Conservation (phyloP, 2,329 filamentous ascomycete species). For the Fusarium algeriense region DNA sequence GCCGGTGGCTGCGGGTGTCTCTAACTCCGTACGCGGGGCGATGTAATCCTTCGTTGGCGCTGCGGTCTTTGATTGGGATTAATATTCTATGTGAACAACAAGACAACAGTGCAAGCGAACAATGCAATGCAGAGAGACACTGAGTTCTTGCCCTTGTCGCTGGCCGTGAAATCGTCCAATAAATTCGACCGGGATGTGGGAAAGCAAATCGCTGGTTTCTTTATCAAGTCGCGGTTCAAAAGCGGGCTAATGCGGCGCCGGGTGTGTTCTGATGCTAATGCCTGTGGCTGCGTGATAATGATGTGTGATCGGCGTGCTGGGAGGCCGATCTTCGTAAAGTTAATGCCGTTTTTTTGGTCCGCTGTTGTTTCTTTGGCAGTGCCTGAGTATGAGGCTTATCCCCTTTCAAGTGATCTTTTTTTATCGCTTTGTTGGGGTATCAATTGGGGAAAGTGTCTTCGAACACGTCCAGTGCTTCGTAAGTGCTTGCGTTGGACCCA, state of each 20-base stretch:
- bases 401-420: constrained; percentile 42
- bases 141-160: constrained; percentile 42
- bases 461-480: constrained; percentile 16
- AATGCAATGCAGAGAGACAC: constrained; percentile 30
- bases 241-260: constrained; percentile 18
- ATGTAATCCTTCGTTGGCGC: constrained; percentile 27
- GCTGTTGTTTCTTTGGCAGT: constrained; percentile 16
- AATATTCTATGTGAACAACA: constrained; percentile 20
- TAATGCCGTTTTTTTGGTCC: constrained; percentile 16
- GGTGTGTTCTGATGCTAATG: constrained; percentile 20
- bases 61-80: constrained; percentile 22
- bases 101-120: constrained; percentile 33
- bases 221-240: constrained; percentile 20
- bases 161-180: constrained; percentile 39
- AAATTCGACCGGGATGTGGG: constrained; percentile 23
- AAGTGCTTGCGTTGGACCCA: constrained; percentile 34
- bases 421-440: constrained; percentile 14
- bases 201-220: constrained; percentile 19
- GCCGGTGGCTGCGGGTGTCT: constrained; percentile 22
- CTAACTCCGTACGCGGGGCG: constrained; percentile 26
- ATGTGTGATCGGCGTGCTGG: constrained; percentile 36
- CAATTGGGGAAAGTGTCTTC: constrained; percentile 5
- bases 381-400: constrained; percentile 41
- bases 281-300: constrained; percentile 30
- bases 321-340: constrained; percentile 25